A percentile compares a stretch with the other conserved stretches of the same genome.
phyloP scores from a whole-genome alignment of 1,284 basidiomycete species.

The Athelia sp. region DNA sequence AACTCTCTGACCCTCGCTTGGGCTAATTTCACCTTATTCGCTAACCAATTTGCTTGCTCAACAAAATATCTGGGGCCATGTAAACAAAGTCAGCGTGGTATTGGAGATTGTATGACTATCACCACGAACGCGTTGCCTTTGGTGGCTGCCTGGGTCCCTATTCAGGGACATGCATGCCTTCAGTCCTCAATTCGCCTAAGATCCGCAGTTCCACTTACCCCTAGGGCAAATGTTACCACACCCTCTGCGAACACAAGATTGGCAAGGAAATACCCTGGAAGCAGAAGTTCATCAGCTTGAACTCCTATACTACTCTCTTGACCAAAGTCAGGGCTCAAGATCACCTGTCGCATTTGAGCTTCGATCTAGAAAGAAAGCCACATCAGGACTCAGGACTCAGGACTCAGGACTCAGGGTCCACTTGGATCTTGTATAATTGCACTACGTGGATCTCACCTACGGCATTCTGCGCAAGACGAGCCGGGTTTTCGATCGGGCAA shows the following conservation, averaged over 20 bases:
- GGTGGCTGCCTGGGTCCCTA: slow-evolving; percentile 45
- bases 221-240: slow-evolving; percentile 50
- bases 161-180: not conserved
- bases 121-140: slow-evolving; percentile 48
- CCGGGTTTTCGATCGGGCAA: not conserved
- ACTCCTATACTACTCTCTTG: not conserved
- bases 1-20: slow-evolving; percentile 51
- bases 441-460: not conserved
- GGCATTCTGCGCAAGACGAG: slow-evolving; percentile 1
- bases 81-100: slow-evolving; percentile 1
- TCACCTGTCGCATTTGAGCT: slow-evolving; percentile 50
- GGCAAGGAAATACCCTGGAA: slow-evolving; percentile 42
- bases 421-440: too few relatives aligned
- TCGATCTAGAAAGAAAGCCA: slow-evolving; percentile 32
- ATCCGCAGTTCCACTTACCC: too few relatives aligned
- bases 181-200: not conserved
- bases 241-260: slow-evolving; percentile 44
- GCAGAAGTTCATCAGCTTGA: too few relatives aligned
- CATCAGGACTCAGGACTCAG: too few relatives aligned
- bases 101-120: not conserved
- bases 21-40: slow-evolving; percentile 39
- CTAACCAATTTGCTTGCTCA: slow-evolving; percentile 39
- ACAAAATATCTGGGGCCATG: slow-evolving; percentile 25
- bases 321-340: too few relatives aligned
- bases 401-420: too few relatives aligned